phyloP scores from a whole-genome alignment of 768 basidiomycete species.

The Russula sp. region DNA sequence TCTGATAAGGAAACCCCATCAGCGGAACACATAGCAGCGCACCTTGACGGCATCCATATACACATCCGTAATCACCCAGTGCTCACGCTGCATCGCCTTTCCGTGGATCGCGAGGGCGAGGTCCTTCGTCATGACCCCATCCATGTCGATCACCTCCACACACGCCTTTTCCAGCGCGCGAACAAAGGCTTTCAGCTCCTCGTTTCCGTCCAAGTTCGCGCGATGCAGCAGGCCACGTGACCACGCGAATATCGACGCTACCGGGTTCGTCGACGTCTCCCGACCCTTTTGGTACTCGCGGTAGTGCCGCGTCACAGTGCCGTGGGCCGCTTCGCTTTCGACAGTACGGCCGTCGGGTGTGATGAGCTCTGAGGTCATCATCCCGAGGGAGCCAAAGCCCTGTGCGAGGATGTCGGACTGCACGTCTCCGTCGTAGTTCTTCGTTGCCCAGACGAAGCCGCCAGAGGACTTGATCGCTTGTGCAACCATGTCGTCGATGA shows the following conservation, averaged over 20 bases:
- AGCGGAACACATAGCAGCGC: slow-evolving; percentile 27
- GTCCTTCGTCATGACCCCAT: slow-evolving; percentile 96
- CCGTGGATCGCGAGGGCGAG: slow-evolving; percentile 92
- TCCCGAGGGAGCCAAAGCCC: slow-evolving; percentile 92
- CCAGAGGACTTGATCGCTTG: slow-evolving; percentile 96
- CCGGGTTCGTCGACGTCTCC: slow-evolving; percentile 98
- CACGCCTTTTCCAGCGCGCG: slow-evolving; percentile 79
- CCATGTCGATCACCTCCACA: slow-evolving; percentile 84
- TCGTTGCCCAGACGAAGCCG: slow-evolving; percentile 68
- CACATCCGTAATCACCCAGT: slow-evolving; percentile 93
- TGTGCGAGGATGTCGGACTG: slow-evolving; percentile 95
- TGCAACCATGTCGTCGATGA: slow-evolving; percentile 98
- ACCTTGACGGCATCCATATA: slow-evolving; percentile 94
- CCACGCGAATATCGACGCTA: slow-evolving; percentile 98
- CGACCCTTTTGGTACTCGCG: slow-evolving; percentile 96
- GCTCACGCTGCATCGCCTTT: slow-evolving; percentile 82
- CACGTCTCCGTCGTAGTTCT: slow-evolving; percentile 54
- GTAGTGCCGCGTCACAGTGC: slow-evolving; percentile 94
- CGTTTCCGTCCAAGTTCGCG: slow-evolving; percentile 86
- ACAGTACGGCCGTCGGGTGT: slow-evolving; percentile 91
- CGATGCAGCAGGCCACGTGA: slow-evolving; percentile 91
- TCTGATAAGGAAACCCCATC: neutral
- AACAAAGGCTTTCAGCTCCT: slow-evolving; percentile 66
- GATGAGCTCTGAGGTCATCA: slow-evolving; percentile 97
- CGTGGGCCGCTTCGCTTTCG: slow-evolving; percentile 96